Conservation (phyloP, 1,284 basidiomycete genomes). For the Jaminaea rosea region DNA sequence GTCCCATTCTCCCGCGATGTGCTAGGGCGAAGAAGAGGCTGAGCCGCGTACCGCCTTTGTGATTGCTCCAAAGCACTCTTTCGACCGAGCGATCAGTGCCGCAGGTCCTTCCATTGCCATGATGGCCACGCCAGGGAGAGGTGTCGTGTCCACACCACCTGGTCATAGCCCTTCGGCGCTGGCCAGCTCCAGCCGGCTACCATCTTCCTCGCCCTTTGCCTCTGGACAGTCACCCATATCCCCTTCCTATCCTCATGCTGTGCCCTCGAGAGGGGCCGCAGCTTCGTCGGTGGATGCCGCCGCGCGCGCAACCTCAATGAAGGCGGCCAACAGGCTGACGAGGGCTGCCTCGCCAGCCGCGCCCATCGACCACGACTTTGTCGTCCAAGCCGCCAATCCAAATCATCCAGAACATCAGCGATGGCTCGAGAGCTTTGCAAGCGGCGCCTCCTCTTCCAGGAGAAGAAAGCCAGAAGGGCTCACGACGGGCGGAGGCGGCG, state of each 20-base stretch:
- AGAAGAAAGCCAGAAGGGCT: not conserved
- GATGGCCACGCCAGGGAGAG: not conserved
- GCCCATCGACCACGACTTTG: slow-evolving; percentile 1
- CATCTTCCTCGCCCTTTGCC: not conserved
- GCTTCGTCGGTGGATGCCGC: not conserved
- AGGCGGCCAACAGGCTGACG: not conserved
- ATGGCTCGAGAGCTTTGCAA: slow-evolving; percentile 9
- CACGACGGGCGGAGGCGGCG: not conserved
- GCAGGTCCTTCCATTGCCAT: not conserved
- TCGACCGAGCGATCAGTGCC: too few species aligned
- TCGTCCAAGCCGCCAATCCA: slow-evolving; percentile 10
- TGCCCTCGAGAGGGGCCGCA: not conserved
- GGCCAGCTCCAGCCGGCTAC: not conserved
- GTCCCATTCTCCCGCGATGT: too few species aligned
- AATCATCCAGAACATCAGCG: slow-evolving; percentile 7
- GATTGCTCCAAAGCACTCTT: too few species aligned
- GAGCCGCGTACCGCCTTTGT: too few species aligned
- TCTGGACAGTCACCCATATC: not conserved
- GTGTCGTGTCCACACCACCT: too few species aligned
- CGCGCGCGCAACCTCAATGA: not conserved
- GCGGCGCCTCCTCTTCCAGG: not conserved
- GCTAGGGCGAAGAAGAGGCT: too few species aligned
- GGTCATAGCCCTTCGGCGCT: too few species aligned
- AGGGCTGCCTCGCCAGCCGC: not conserved
- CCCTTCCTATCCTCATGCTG: not conserved